Percentiles rank a stretch among this genome's conserved stretches.
Evolutionary conservation across 228 moss, liverwort and hornwort species (phyloP).

Genomic region (Sphagnum magellanicum): DNA sequence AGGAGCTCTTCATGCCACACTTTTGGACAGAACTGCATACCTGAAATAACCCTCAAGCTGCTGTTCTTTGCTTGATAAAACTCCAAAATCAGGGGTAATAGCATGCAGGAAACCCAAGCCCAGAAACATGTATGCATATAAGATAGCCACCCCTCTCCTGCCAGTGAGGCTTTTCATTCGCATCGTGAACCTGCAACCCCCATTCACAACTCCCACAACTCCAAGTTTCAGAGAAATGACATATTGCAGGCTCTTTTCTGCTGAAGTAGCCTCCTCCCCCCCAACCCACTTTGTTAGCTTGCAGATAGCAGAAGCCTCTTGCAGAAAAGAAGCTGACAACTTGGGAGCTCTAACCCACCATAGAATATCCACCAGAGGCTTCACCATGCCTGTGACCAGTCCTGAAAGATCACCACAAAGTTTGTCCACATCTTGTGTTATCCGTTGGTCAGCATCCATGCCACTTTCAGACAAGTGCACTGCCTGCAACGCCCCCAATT

Average conservation of each 20-base stretch:
- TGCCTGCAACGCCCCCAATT: slow-evolving; percentile 44
- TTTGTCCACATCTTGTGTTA: slow-evolving; percentile 91
- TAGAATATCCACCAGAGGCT: slow-evolving; percentile 89
- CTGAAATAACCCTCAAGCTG: slow-evolving; percentile 91
- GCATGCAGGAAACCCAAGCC: slow-evolving; percentile 91
- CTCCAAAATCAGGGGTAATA: slow-evolving; percentile 91
- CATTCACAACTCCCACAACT: not conserved
- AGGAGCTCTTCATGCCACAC: not conserved
- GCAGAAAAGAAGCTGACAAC: not conserved
- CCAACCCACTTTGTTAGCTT: no score
- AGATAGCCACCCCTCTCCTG: slow-evolving; percentile 71
- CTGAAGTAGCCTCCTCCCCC: no score
- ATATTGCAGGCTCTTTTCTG: no score
- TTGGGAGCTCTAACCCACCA: slow-evolving; percentile 46
- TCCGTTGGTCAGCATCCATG: slow-evolving; percentile 85
- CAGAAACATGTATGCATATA: slow-evolving; percentile 92
- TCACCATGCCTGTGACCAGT: slow-evolving; percentile 95
- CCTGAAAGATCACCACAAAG: slow-evolving; percentile 85
- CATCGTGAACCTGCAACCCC: slow-evolving; percentile 72
- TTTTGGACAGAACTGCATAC: slow-evolving; percentile 12
- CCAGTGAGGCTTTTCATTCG: slow-evolving; percentile 92
- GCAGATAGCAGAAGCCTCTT: not conserved
- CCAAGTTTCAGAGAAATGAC: not conserved
- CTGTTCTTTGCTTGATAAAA: slow-evolving; percentile 86
- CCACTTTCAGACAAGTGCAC: slow-evolving; percentile 80